phyloP scores from a whole-genome alignment of 1,139 yeast species.

The Candida glucosophila region DNA sequence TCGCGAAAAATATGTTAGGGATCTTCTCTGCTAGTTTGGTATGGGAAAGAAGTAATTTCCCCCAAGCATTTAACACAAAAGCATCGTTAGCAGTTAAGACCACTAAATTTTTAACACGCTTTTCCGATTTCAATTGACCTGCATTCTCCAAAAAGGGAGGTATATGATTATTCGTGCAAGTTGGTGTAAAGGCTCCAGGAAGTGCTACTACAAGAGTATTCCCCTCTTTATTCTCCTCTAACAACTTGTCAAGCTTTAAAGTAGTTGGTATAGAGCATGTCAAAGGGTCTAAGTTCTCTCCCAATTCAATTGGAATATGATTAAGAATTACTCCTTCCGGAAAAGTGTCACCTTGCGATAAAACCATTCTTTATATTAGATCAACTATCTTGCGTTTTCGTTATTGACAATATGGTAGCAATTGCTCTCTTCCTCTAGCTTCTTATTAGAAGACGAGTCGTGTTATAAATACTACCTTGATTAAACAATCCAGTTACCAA shows the following conservation, averaged over 20 bases:
- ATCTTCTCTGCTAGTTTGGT: slow-evolving; percentile 15
- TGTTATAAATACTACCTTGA: no score
- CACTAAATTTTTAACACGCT: slow-evolving; percentile 61
- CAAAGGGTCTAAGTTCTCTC: slow-evolving; percentile 30
- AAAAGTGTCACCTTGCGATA: slow-evolving; percentile 25
- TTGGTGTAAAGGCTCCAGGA: slow-evolving; percentile 91
- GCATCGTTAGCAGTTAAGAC: slow-evolving; percentile 72
- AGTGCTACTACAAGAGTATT: slow-evolving; percentile 67
- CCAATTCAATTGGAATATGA: slow-evolving; percentile 44
- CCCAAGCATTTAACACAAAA: slow-evolving; percentile 71
- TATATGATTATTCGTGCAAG: slow-evolving; percentile 75
- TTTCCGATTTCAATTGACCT: slow-evolving; percentile 38
- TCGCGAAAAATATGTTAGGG: slow-evolving; percentile 52
- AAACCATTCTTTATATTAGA: no score
- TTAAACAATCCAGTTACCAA: no score
- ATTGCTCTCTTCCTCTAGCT: no score
- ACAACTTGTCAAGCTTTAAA: slow-evolving; percentile 14
- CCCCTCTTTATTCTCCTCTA: slow-evolving; percentile 16
- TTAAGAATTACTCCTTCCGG: slow-evolving; percentile 47
- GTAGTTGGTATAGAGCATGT: slow-evolving; percentile 39
- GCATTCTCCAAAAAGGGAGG: slow-evolving; percentile 59
- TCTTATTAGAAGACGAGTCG: no score
- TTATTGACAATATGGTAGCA: no score
- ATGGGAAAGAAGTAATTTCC: slow-evolving; percentile 45
- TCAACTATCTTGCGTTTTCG: no score